Evolutionary conservation across 805 yeast species (phyloP).

Genomic region (Ogataea salicorniae): DNA sequence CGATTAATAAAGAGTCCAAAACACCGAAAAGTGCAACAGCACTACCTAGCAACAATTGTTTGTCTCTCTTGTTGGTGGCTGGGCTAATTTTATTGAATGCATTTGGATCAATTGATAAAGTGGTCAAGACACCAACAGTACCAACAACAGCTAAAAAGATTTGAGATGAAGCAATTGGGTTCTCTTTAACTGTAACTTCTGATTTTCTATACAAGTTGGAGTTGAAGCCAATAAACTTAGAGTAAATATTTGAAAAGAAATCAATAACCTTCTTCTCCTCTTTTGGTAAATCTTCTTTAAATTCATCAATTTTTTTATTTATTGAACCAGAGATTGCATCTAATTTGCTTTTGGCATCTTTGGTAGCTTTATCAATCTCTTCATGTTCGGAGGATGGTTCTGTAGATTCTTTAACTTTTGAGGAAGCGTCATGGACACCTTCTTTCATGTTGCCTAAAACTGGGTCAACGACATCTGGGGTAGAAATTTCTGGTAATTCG

Average conservation of each 20-base stretch:
- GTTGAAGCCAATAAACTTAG: constrained; percentile 8
- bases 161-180: constrained; percentile 21
- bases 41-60: constrained; percentile 7
- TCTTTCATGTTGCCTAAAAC: background rate
- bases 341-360: constrained; percentile 12
- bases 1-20: constrained; percentile 14
- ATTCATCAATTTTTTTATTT: constrained; percentile 17
- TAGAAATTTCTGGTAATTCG: background rate
- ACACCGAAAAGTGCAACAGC: constrained; percentile 12
- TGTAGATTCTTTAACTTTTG: background rate
- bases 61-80: constrained; percentile 4
- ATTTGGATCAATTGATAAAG: constrained; percentile 12
- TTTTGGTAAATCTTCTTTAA: constrained; percentile 17
- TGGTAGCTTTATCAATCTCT: constrained; percentile 13
- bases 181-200: constrained; percentile 11
- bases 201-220: constrained; percentile 10
- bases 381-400: background rate
- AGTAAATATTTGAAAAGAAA: constrained; percentile 12
- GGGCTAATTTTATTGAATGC: constrained; percentile 9
- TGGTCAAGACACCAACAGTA: constrained; percentile 14
- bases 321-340: constrained; percentile 5
- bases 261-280: constrained; percentile 13
- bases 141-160: constrained; percentile 17
- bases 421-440: background rate
- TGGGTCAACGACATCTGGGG: constrained; percentile 1